phyloP scores from a whole-genome alignment of 2,329 filamentous ascomycete genomes.

The Nemania sp. region DNA sequence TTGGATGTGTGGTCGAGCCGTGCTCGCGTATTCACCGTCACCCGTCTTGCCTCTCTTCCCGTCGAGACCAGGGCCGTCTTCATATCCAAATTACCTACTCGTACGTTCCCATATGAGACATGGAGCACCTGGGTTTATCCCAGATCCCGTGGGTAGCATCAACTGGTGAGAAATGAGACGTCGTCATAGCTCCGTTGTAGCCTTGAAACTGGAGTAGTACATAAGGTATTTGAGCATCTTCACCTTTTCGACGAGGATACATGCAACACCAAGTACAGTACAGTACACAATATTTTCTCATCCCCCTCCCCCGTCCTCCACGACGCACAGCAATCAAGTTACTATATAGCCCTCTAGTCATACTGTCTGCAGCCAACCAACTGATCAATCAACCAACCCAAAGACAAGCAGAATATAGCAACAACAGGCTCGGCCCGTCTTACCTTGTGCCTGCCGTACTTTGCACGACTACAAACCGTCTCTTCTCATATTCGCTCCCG shows the following conservation, averaged over 20 bases:
- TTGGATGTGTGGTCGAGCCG: constrained; percentile 10
- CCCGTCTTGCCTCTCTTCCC: neutral
- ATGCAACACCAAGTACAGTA: neutral
- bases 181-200: constrained; percentile 14
- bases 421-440: constrained; percentile 2
- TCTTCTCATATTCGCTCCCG: constrained; percentile 9
- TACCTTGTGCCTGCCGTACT: neutral
- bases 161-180: constrained; percentile 14
- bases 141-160: constrained; percentile 2
- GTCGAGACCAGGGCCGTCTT: neutral
- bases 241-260: neutral
- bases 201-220: constrained; percentile 20
- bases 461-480: constrained; percentile 33
- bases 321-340: constrained; percentile 1
- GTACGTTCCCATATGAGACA: constrained; percentile 22
- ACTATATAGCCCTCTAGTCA: neutral
- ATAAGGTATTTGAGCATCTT: constrained; percentile 15
- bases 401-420: constrained; percentile 1
- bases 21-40: constrained; percentile 9
- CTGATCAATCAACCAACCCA: neutral
- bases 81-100: constrained; percentile 17
- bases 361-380: neutral
- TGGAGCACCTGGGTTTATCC: constrained; percentile 12
- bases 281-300: neutral
- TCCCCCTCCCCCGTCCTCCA: neutral